Base-by-base conservation (phyloP, 2,329 filamentous ascomycete genomes). In the Phialophora expanda region DNA sequence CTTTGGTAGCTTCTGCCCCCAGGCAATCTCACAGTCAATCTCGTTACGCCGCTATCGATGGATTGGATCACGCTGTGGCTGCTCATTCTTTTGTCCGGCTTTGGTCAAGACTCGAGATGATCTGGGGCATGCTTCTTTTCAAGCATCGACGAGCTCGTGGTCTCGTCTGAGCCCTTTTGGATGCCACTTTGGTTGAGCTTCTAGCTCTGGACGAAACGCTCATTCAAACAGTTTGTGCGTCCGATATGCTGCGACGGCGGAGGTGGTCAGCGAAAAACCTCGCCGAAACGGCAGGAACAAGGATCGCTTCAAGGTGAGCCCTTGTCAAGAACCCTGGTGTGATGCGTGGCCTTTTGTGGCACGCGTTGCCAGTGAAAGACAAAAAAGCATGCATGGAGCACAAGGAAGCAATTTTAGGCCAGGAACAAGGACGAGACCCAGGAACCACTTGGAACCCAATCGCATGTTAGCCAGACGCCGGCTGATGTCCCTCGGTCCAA, bases 21-120 rank as follows among this genome's bases (percentile, higher is more conserved):
- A 55, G 24, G 59, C 63, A 68, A 68, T 68, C 62, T 68, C 56
- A 41, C 57, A 22, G 30, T 44, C 66, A 68, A 68, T 68, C 60
- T 68, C 66, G 60, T 51, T 59, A 41, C 59, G 26, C 20, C 46
- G 32, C 65, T 28, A 38, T 44, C 32, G 32, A 30, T 60, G 32
- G 56, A 6, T 9, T 62, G 26, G 32, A 50, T 50, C 51, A 26
- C 7, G 50, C 55, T 44, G 57, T 63, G 64, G 56, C 64, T 64
- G 46, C 56, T 56, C 22, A 66, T 32, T 8, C 22, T 34, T 20
- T 44, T 26, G 32, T 14, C 28, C 44, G 38, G 9, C 34, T 38
- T 24, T n/a, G 14, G 17, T 53, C 26, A 54, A 44, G 12, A 9
- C 17, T 55, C 53, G 28, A 30, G 53, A 34, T 53, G 28, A 34